Percentiles rank a stretch among this genome's conserved stretches.
Evolutionary conservation across 345 rosid genomes (phyloP).

Genomic region (Syzygium grande): DNA sequence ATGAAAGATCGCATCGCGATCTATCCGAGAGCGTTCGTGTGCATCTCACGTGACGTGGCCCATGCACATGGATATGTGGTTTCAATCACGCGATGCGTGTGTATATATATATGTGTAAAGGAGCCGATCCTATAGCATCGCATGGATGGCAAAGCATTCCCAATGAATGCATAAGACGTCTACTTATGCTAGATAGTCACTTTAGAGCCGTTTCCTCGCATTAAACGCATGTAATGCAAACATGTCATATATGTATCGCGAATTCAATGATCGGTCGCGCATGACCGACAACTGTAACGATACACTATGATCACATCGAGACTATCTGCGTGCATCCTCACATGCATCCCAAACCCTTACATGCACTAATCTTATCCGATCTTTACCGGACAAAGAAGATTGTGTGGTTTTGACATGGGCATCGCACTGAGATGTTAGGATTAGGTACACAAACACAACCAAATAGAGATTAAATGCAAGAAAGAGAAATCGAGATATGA

Average conservation of each 20-base stretch:
- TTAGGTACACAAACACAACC: too few relatives aligned
- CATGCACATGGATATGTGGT: accelerated
- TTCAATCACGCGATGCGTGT: background rate
- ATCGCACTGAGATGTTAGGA: background rate
- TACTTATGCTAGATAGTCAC: background rate
- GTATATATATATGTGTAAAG: background rate
- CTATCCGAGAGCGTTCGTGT: background rate
- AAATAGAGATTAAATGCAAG: too few relatives aligned
- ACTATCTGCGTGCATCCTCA: background rate
- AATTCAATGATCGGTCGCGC: background rate
- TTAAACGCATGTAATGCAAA: background rate
- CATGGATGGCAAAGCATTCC: accelerated
- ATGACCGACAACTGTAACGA: background rate
- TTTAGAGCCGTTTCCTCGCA: background rate
- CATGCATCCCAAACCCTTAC: background rate
- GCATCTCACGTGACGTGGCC: accelerated
- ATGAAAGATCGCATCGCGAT: too few relatives aligned
- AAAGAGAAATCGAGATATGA: too few relatives aligned
- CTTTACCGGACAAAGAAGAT: background rate
- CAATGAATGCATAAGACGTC: background rate
- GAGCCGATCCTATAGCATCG: background rate
- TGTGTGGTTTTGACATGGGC: background rate
- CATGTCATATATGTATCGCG: background rate
- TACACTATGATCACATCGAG: background rate
- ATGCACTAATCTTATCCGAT: background rate